Evolutionary conservation across 192 early-diverging fungal genomes (phyloP).

Genomic region (Rhizophagus prolifer): DNA sequence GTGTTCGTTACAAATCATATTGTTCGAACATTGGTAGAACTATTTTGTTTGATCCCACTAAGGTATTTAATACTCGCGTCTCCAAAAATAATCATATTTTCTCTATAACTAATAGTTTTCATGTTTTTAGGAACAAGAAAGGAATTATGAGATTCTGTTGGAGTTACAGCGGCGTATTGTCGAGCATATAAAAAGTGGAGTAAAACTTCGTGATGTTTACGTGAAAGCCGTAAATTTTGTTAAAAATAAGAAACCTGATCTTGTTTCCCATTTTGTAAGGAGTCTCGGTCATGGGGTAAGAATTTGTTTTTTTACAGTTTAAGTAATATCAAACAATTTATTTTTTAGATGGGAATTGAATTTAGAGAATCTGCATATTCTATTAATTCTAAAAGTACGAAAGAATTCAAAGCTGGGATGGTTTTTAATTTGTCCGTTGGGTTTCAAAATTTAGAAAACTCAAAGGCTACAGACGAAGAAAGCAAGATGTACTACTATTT

Average conservation of each 20-base stretch:
- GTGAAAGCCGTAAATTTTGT: slow-evolving; percentile 67
- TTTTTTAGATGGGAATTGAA: slow-evolving; percentile 83
- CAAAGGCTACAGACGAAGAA: slow-evolving; percentile 67
- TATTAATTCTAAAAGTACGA: slow-evolving; percentile 69
- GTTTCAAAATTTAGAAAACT: slow-evolving; percentile 81
- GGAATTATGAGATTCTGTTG: slow-evolving; percentile 90
- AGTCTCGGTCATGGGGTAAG: slow-evolving; percentile 80
- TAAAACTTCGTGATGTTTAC: slow-evolving; percentile 77
- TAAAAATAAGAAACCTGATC: slow-evolving; percentile 76
- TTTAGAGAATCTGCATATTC: slow-evolving; percentile 83
- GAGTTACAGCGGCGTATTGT: slow-evolving; percentile 80
- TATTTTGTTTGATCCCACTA: slow-evolving; percentile 89
- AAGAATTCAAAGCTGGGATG: slow-evolving; percentile 77
- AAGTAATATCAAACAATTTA: slow-evolving; percentile 5
- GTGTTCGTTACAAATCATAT: too few relatives aligned
- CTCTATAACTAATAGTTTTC: background rate
- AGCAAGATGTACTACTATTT: slow-evolving; percentile 56
- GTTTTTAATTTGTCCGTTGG: slow-evolving; percentile 81
- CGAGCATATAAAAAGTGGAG: slow-evolving; percentile 69
- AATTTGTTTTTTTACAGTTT: background rate
- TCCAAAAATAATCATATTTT: slow-evolving; percentile 14
- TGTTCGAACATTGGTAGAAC: slow-evolving; percentile 92
- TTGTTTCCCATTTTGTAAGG: slow-evolving; percentile 83
- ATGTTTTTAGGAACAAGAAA: slow-evolving; percentile 66
- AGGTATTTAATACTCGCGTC: slow-evolving; percentile 33